Evolutionary conservation across 768 basidiomycete species (phyloP), one percentile per base, ranked within the genome.

Genomic region (Pulveroboletus sp.): DNA sequence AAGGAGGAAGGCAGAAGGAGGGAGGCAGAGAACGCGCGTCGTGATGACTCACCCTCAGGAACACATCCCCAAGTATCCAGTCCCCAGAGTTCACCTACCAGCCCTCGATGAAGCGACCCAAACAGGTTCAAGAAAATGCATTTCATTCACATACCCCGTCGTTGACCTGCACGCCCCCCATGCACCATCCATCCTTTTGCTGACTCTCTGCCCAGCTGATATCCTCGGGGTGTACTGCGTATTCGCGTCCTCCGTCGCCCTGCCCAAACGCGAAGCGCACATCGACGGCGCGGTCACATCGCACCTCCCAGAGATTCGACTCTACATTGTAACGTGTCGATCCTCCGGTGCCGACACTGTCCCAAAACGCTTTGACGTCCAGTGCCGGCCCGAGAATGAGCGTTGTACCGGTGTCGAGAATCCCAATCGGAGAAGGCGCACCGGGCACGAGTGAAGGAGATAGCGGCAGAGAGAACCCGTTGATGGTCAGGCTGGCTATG

Each of bases 371-470:
- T 5, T 70, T 66, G 36, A 83, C 79, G 49, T 83, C 82, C 15
- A 49, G 53, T 1, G 73, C 63, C 6, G 82, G 82, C 5, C 78
- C 80, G 6, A 81, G 69, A 24, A 82, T 70, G 46, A 81, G 71
- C 5, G 79, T 81, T 24, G 79, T 81, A 4, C 82, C 82, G 24
- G 81, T 81, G 58, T 86, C 84, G 26, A 84, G 71, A 24, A 86
- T 76, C 4, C 77, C 82, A 43, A 84, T 75, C 0, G 75, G 73
- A 2, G 67, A 56, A 11, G 64, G 42, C 21, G 76, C 69, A 17
- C 71, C 72, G 5, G 56, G 61, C 26, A 80, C 67, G 47, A 73
- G 72, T 14, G 82, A 80, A 14, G 59, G 49, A 2, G 79, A 74
- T 15, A 82, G 60, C 0, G 63, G 46, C 32, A 84, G 67, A 0